A percentile compares a stretch with the other conserved stretches of the same genome.
Conservation (phyloP, 23 red algal species). For the Gracilaria gracilis region DNA sequence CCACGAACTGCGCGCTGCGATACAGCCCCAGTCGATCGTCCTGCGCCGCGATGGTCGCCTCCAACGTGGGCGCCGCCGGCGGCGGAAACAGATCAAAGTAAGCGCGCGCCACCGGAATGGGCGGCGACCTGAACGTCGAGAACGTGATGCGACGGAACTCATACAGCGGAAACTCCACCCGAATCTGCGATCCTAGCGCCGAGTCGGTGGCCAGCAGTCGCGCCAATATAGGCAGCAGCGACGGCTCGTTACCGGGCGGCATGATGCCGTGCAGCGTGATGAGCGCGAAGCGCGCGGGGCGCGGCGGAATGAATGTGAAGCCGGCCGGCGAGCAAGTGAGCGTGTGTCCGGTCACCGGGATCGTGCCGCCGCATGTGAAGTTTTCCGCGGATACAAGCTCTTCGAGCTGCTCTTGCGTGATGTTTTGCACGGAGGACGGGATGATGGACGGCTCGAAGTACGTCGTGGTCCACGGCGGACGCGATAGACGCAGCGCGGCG, state of each 20-base stretch:
- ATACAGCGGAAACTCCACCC: not conserved
- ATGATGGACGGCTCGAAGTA: constrained; percentile 13
- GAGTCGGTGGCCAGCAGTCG: not conserved
- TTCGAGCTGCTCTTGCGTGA: not conserved
- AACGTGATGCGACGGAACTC: constrained; percentile 14
- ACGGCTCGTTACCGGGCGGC: not conserved
- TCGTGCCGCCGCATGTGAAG: not conserved
- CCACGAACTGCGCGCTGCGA: not conserved
- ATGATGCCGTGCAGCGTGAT: not conserved
- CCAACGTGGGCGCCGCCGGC: not conserved
- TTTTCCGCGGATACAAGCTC: not conserved
- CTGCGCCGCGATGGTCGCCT: not conserved
- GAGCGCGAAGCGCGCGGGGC: not conserved
- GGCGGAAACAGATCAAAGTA: constrained; percentile 24
- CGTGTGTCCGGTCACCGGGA: not conserved
- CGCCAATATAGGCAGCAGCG: not conserved
- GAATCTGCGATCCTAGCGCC: not conserved
- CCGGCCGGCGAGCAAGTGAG: not conserved
- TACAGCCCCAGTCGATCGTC: constrained; percentile 13
- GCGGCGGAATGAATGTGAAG: not conserved
- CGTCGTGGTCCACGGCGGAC: constrained; percentile 15
- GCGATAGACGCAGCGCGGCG: constrained; percentile 9
- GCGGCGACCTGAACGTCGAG: not conserved
- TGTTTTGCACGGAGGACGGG: not conserved
- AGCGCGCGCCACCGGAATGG: not conserved